A percentile compares a stretch with the other conserved stretches of the same genome.
These are phyloP conservation scores for Rosa rugosa DNA, from an alignment of 306 rosid genomes.

Conservation along the genomic window DNA sequence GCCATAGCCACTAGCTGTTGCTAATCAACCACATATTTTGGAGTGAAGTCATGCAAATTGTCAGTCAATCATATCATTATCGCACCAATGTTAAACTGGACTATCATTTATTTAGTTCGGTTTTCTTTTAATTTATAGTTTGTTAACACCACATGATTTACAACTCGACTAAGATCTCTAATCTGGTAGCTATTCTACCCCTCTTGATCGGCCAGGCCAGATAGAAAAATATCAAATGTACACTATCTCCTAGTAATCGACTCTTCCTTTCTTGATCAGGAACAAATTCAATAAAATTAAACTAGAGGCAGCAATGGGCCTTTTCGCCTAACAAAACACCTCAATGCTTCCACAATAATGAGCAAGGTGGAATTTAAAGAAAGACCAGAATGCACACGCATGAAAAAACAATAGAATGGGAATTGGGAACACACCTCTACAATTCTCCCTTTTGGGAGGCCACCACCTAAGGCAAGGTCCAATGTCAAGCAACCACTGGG, in stretches of 20 bases:
- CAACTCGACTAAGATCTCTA: background rate
- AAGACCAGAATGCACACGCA: background rate
- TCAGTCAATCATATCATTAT: background rate
- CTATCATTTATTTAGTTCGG: background rate
- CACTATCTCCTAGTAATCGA: background rate
- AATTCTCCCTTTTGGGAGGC: constrained; percentile 96
- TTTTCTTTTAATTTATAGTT: no score
- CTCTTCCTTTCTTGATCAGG: no score
- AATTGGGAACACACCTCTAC: constrained; percentile 66
- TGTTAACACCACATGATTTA: no score
- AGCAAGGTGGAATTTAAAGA: background rate
- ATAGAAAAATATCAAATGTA: background rate
- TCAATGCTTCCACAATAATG: no score
- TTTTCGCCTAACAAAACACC: background rate
- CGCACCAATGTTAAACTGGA: background rate
- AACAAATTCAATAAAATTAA: no score
- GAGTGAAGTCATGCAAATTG: background rate
- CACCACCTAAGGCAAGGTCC: constrained; percentile 97
- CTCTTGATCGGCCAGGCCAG: background rate
- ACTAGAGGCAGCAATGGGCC: no score
- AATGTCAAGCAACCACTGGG: constrained; percentile 97
- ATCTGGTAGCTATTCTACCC: background rate
- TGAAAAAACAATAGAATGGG: background rate
- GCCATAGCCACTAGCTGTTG: background rate
- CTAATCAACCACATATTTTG: background rate